Conservation (phyloP, 2,329 filamentous ascomycete genomes). For the Arthrobotrys iridis region DNA sequence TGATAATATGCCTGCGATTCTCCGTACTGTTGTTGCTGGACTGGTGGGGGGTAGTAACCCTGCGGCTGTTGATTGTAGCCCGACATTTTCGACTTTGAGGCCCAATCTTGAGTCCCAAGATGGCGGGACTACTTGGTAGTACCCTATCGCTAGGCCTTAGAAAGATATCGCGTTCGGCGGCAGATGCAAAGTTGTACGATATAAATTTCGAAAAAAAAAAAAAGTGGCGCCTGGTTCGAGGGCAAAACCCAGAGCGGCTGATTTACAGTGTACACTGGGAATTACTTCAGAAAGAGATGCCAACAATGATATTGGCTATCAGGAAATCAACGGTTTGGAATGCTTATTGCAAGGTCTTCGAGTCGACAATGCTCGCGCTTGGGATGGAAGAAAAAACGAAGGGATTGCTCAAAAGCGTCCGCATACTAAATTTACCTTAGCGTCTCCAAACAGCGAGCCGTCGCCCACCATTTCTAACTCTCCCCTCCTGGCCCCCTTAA, state of each 20-base stretch:
- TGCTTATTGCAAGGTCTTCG: too few species aligned
- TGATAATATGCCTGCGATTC: slow-evolving; percentile 61
- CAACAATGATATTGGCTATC: neutral
- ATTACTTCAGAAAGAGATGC: neutral
- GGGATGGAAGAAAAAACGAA: slow-evolving; percentile 36
- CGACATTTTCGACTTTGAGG: slow-evolving; percentile 59
- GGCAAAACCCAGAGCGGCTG: too few species aligned
- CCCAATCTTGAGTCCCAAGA: neutral
- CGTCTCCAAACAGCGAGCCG: slow-evolving; percentile 11
- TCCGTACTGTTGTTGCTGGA: slow-evolving; percentile 26
- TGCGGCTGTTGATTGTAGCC: slow-evolving; percentile 60
- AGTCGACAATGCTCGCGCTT: slow-evolving; percentile 10
- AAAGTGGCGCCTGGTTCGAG: neutral
- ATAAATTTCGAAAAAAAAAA: neutral
- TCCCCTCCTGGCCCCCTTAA: neutral
- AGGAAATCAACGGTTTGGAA: too few species aligned
- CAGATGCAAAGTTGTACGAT: neutral
- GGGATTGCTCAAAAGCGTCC: slow-evolving; percentile 35
- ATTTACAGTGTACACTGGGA: too few species aligned
- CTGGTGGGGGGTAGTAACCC: slow-evolving; percentile 52
- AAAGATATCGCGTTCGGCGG: slow-evolving; percentile 1
- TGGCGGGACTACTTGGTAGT: neutral
- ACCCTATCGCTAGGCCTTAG: neutral
- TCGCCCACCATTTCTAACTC: neutral
- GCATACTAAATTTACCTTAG: slow-evolving; percentile 49